Percentiles rank a stretch among this genome's conserved stretches.
phyloP scores from a whole-genome alignment of 306 rosid species.

The Castanopsis chinensis region DNA sequence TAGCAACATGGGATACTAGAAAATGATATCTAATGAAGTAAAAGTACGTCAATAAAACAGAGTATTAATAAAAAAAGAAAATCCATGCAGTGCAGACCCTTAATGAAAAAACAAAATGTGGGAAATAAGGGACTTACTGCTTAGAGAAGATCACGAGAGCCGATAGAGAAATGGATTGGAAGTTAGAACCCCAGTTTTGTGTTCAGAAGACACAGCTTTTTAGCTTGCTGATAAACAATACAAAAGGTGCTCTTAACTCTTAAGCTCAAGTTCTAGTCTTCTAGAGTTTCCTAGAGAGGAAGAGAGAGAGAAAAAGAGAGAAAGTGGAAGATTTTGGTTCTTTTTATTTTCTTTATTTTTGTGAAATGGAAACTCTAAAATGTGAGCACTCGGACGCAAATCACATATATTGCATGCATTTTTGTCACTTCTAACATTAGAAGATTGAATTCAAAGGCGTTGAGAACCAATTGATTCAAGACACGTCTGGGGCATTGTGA shows the following conservation, averaged over 20 bases:
- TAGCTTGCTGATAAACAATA: background rate
- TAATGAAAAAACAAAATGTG: background rate
- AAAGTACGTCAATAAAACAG: background rate
- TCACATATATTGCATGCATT: background rate
- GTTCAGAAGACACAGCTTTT: background rate
- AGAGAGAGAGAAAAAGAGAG: background rate
- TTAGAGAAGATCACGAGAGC: background rate
- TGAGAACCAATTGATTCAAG: background rate
- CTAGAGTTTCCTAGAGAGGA: slow-evolving; percentile 37
- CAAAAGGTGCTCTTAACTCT: background rate
- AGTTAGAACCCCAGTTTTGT: background rate
- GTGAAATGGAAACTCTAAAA: background rate
- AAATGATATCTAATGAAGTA: background rate
- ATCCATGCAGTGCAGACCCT: background rate
- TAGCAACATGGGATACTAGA: background rate
- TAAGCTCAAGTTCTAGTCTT: slow-evolving; percentile 20
- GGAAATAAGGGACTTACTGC: background rate
- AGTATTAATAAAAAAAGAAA: background rate
- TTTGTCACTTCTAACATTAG: background rate
- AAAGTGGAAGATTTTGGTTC: background rate
- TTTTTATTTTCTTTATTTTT: background rate
- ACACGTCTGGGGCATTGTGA: background rate
- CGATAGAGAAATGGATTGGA: background rate
- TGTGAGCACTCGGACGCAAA: background rate
- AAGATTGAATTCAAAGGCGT: no score